Percentiles rank a stretch among this genome's conserved stretches.
These are phyloP conservation scores for Golubevia pallescens DNA, from an alignment of 1,284 basidiomycete species.

Conservation along the genomic window DNA sequence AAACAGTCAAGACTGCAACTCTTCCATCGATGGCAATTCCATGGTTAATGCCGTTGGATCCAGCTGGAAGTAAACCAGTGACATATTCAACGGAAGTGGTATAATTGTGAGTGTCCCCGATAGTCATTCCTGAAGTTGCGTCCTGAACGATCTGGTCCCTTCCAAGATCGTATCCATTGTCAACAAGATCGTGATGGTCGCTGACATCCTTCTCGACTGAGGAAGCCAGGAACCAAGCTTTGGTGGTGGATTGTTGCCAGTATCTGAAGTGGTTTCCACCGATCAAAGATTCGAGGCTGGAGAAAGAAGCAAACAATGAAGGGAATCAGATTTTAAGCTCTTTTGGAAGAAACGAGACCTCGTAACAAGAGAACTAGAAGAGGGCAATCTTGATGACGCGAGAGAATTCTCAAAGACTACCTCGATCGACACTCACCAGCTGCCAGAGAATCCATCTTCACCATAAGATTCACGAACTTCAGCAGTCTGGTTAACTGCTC, in stretches of 20 bases:
- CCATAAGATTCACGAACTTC: conserved; percentile 71
- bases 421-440: conserved; percentile 20
- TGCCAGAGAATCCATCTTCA: background rate
- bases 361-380: background rate
- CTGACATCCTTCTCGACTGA: conserved; percentile 69
- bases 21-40: conserved; percentile 54
- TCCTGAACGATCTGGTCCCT: conserved; percentile 77
- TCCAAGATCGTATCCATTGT: conserved; percentile 70
- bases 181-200: conserved; percentile 72
- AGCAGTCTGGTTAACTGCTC: conserved; percentile 66
- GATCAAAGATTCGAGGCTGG: conserved; percentile 70
- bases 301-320: background rate
- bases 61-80: conserved; percentile 69
- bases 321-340: conserved; percentile 3
- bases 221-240: conserved; percentile 37
- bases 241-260: conserved; percentile 6
- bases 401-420: conserved; percentile 69
- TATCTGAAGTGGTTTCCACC: conserved; percentile 71
- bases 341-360: background rate
- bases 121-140: conserved; percentile 70
- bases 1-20: conserved; percentile 40
- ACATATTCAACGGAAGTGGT: conserved; percentile 68
- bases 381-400: background rate
- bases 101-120: conserved; percentile 68
- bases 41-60: conserved; percentile 69